phyloP scores from a whole-genome alignment of 108 stramenopile genomes.

The Conticribra guillardii region DNA sequence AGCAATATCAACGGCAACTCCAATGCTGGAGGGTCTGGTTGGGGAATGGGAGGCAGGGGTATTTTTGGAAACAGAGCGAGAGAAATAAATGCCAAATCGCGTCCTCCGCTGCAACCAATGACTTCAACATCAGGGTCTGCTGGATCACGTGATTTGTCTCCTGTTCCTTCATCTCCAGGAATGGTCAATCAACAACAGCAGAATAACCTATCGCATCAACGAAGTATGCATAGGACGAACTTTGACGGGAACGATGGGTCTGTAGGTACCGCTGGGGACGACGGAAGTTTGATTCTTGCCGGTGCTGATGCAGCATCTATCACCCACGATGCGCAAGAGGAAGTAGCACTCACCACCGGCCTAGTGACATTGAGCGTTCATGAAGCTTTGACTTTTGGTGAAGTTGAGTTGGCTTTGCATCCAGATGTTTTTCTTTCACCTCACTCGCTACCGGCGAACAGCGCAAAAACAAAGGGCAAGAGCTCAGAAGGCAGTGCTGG shows the following conservation, averaged over 20 bases:
- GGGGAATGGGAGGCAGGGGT: background rate
- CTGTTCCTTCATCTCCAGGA: background rate
- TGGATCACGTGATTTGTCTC: background rate
- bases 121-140: no score
- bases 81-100: background rate
- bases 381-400: slow-evolving; percentile 84
- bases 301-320: background rate
- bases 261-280: background rate
- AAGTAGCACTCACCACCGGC: slow-evolving; percentile 57
- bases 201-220: background rate
- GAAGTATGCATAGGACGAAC: background rate
- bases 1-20: background rate
- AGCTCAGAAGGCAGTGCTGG: slow-evolving; percentile 1
- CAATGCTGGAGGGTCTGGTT: background rate
- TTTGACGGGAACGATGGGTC: background rate
- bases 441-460: background rate
- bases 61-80: background rate
- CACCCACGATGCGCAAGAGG: background rate
- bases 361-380: slow-evolving; percentile 81
- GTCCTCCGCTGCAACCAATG: background rate
- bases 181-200: background rate
- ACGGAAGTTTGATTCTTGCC: background rate
- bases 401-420: slow-evolving; percentile 81
- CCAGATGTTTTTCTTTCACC: slow-evolving; percentile 67
- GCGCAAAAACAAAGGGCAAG: slow-evolving; percentile 13